Percentiles rank a stretch among this genome's conserved stretches.
Conservation (phyloP, 1,284 basidiomycete genomes). For the Phellopilus nigrolimitatus region DNA sequence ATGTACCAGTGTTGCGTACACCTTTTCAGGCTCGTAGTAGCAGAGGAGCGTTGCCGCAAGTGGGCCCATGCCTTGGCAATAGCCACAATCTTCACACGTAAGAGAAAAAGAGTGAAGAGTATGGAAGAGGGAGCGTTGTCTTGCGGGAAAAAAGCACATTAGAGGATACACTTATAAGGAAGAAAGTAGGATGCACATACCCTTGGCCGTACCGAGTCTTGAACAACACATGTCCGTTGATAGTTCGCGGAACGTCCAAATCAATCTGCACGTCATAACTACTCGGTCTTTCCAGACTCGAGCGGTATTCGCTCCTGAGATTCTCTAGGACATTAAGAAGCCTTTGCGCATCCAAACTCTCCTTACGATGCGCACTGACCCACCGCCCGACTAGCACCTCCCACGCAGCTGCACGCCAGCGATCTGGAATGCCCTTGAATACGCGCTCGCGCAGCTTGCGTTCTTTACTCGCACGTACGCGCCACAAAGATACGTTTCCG, state of each 20-base stretch:
- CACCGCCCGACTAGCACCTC: constrained; percentile 59
- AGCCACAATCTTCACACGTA: constrained; percentile 83
- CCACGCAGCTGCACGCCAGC: constrained; percentile 94
- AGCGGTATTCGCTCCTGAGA: constrained; percentile 47
- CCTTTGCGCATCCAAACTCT: constrained; percentile 33
- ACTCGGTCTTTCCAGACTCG: constrained; percentile 73
- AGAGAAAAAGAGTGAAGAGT: constrained; percentile 92
- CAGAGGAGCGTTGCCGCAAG: constrained; percentile 93
- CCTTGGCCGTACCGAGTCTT: constrained; percentile 93
- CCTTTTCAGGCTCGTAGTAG: constrained; percentile 87
- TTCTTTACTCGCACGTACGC: constrained; percentile 57
- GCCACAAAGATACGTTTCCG: constrained; percentile 76
- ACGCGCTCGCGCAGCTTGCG: constrained; percentile 66
- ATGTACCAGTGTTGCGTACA: constrained; percentile 79
- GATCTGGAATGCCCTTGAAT: constrained; percentile 96
- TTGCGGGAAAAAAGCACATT: constrained; percentile 30
- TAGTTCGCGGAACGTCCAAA: constrained; percentile 95
- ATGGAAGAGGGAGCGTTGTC: constrained; percentile 91
- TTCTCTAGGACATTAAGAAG: constrained; percentile 21
- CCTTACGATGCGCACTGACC: constrained; percentile 40
- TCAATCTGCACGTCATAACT: constrained; percentile 97
- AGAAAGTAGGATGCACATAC: constrained; percentile 40
- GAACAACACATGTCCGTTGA: constrained; percentile 92
- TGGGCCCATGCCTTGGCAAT: constrained; percentile 99
- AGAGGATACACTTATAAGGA: constrained; percentile 15